Base-by-base conservation (phyloP, 108 stramenopile genomes). In the Aurantiochytrium sp. region DNA sequence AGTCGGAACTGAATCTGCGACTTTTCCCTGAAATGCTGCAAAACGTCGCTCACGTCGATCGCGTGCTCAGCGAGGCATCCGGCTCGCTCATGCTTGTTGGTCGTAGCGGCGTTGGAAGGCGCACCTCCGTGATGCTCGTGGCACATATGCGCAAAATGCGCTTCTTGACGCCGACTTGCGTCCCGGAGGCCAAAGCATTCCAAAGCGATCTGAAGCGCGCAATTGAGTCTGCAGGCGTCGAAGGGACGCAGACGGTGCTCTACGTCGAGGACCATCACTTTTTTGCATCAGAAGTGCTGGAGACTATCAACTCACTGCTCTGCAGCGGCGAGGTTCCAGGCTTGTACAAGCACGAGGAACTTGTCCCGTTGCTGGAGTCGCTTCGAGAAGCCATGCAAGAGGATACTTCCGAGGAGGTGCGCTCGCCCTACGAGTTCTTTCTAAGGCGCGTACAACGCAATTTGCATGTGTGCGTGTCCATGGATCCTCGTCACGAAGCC, bases 21-120 rank as follows among this genome's bases (percentile, higher is more conserved):
- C 73, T 95, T 4, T 93, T 95, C 35, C 59, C 87, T 25, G 76
- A 91, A 53, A 69, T 91, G 18, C 59, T 92, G 44, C 87, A 92
- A 43, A 94, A 95, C 60, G 87, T 94, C 16, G 92, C 95, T 16
- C 89, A 93, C 23, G 94, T 94, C 25, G 95, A 95, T 87, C 88
- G 93, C 18, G 94, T 94, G 43, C 87, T 95, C 14, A 88, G 91
- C 4, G 72, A 93, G 87, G 91, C 94, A 4, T 92, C 93, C 73
- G 95, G 95, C 2, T 93, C 94, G 59, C 59, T 95, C 59, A 89
- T 95, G 19, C 88, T 95, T 10, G 91, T 93, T 5, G 94, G 94
- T 1, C 60, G 92, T 14, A 72, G 90, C 44, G 94, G 94, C 1
- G 94, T 94, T 1, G 94, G 94, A 5, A 73, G 94, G n/a, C 90